A percentile compares a stretch with the other conserved stretches of the same genome.
These are phyloP conservation scores for Boletus speciosus DNA, from an alignment of 768 basidiomycete species.

Conservation along the genomic window DNA sequence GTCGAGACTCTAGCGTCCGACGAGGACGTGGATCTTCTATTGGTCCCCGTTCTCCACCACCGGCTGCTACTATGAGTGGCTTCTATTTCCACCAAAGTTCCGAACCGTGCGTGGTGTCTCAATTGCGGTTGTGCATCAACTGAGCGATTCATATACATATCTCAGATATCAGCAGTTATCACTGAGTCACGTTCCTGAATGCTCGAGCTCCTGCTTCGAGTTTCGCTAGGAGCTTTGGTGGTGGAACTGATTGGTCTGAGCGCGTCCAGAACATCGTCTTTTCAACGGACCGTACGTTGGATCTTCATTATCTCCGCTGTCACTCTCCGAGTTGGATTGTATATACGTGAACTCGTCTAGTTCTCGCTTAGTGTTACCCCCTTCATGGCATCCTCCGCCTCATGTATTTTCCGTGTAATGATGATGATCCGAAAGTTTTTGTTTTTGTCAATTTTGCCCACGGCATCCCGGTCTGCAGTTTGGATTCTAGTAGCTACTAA, in stretches of 20 bases:
- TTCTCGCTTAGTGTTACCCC: constrained; percentile 21
- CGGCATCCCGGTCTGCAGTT: not conserved
- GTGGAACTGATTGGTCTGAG: constrained; percentile 1
- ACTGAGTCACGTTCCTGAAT: constrained; percentile 72
- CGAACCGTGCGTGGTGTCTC: constrained; percentile 67
- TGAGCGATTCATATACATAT: constrained; percentile 8
- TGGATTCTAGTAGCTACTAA: not conserved
- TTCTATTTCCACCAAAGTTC: constrained; percentile 95
- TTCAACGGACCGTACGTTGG: constrained; percentile 3
- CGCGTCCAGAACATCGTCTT: not conserved
- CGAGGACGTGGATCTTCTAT: constrained; percentile 46
- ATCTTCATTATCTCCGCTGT: not conserved
- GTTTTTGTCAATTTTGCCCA: not conserved
- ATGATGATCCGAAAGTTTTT: not conserved
- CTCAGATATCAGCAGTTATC: constrained; percentile 86
- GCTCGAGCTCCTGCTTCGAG: constrained; percentile 76
- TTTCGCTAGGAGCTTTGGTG: constrained; percentile 55
- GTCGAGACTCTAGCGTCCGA: constrained; percentile 47
- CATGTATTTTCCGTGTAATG: constrained; percentile 17
- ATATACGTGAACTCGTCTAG: constrained; percentile 12
- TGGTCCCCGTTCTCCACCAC: constrained; percentile 44
- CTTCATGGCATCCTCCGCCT: constrained; percentile 10
- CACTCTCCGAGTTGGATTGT: constrained; percentile 10
- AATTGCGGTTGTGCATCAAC: not conserved
- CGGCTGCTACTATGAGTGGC: constrained; percentile 76